phyloP scores from a whole-genome alignment of 176 grass and related monocot genomes.

The Oryza glaberrima region DNA sequence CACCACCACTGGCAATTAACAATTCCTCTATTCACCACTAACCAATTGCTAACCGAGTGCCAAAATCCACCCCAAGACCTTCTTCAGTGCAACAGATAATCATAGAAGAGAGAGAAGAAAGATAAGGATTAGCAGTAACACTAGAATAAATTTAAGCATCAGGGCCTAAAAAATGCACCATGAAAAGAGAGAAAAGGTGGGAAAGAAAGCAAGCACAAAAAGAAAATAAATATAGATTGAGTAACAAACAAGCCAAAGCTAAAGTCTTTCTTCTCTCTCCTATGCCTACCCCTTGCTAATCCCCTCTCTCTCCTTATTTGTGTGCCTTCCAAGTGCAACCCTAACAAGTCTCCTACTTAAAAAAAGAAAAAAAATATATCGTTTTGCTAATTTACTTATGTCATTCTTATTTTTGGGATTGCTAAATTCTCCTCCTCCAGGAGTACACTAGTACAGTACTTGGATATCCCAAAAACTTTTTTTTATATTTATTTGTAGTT shows the following conservation, averaged over 20 bases:
- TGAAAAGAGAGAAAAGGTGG: not conserved
- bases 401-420: not conserved
- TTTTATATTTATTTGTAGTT: not conserved
- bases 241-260: slow-evolving; percentile 43
- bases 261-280: slow-evolving; percentile 23
- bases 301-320: not conserved
- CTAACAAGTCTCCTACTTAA: no score
- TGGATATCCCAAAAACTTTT: no score
- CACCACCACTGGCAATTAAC: slow-evolving; percentile 25
- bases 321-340: no score
- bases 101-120: slow-evolving; percentile 33
- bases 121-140: not conserved
- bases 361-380: no score
- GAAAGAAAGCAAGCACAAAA: not conserved
- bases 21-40: slow-evolving; percentile 24
- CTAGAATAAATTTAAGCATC: no score
- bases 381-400: not conserved
- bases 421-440: not conserved
- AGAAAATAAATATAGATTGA: slow-evolving; percentile 26
- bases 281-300: not conserved
- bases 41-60: slow-evolving; percentile 12
- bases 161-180: not conserved
- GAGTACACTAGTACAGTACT: not conserved
- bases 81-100: slow-evolving; percentile 17
- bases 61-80: slow-evolving; percentile 16